These are phyloP conservation scores for Neofusicoccum parvum DNA, from an alignment of 2,329 filamentous ascomycete genomes.

Conservation along the genomic window DNA sequence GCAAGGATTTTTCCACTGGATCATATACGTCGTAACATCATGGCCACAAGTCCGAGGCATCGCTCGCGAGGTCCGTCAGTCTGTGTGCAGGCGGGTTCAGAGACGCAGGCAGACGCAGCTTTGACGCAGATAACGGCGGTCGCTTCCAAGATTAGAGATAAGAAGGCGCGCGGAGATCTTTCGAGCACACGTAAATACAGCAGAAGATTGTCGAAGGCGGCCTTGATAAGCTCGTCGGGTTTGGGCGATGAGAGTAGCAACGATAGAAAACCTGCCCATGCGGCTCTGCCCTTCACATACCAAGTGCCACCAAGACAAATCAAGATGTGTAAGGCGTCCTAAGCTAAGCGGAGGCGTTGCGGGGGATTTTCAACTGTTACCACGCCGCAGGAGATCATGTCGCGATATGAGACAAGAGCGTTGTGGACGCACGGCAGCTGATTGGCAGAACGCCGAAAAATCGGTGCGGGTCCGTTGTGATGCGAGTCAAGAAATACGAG, in stretches of 20 bases:
- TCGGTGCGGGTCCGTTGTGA: background rate
- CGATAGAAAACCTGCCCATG: too few relatives aligned
- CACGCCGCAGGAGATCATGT: background rate
- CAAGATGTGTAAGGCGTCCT: too few relatives aligned
- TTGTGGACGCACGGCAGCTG: background rate
- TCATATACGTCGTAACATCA: conserved; percentile 76
- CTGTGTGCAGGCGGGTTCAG: background rate
- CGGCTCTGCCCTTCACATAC: too few relatives aligned
- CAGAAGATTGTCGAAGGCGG: too few relatives aligned
- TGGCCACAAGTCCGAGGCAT: background rate
- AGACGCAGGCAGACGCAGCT: background rate
- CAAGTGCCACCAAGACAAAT: background rate
- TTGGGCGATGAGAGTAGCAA: too few relatives aligned
- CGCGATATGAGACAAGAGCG: background rate
- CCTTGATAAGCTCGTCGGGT: too few relatives aligned
- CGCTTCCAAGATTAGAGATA: too few relatives aligned
- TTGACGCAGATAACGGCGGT: background rate
- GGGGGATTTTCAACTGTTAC: background rate
- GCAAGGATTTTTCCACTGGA: conserved; percentile 81
- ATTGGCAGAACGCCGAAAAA: background rate
- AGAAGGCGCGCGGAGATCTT: too few relatives aligned
- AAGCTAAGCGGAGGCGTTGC: background rate
- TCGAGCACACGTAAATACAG: too few relatives aligned
- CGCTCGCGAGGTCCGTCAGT: background rate
- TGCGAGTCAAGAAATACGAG: conserved; percentile 7